A percentile compares a stretch with the other conserved stretches of the same genome.
Conservation (phyloP, 2,329 filamentous ascomycete genomes). For the Pyrenophora graminea region DNA sequence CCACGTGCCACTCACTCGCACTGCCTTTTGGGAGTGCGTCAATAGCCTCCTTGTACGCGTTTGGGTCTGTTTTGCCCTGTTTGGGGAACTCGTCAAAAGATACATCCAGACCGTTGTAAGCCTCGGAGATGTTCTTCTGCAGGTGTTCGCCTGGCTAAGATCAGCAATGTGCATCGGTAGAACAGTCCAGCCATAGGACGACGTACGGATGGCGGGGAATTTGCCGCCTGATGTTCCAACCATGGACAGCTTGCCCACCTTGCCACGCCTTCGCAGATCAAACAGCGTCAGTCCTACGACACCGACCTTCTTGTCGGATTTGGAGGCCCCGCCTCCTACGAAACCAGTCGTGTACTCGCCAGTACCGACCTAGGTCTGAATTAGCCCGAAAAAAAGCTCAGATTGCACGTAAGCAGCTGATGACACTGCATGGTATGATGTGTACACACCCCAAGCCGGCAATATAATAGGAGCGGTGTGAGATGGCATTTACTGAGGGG, state of each 20-base stretch:
- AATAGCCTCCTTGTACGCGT: slow-evolving; percentile 87
- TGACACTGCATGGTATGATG: slow-evolving; percentile 14
- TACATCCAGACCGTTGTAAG: slow-evolving; percentile 87
- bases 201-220: slow-evolving; percentile 85
- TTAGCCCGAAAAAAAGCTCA: slow-evolving; percentile 11
- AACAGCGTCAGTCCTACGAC: slow-evolving; percentile 90
- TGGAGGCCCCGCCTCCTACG: slow-evolving; percentile 79
- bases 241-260: slow-evolving; percentile 85
- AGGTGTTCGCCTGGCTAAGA: slow-evolving; percentile 72
- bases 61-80: slow-evolving; percentile 73
- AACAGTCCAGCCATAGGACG: not conserved
- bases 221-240: slow-evolving; percentile 86
- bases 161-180: slow-evolving; percentile 20
- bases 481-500: too few relatives aligned
- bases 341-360: slow-evolving; percentile 98
- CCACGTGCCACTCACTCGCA: slow-evolving; percentile 57
- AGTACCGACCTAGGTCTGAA: slow-evolving; percentile 68
- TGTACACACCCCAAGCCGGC: slow-evolving; percentile 10
- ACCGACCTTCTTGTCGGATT: slow-evolving; percentile 93
- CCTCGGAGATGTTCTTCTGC: slow-evolving; percentile 81
- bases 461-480: not conserved
- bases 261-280: slow-evolving; percentile 83
- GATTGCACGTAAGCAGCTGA: not conserved
- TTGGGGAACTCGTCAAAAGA: slow-evolving; percentile 82
- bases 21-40: slow-evolving; percentile 79